Evolutionary conservation across 108 stramenopile genomes (phyloP).

Genomic region (Skeletonema grethae): DNA sequence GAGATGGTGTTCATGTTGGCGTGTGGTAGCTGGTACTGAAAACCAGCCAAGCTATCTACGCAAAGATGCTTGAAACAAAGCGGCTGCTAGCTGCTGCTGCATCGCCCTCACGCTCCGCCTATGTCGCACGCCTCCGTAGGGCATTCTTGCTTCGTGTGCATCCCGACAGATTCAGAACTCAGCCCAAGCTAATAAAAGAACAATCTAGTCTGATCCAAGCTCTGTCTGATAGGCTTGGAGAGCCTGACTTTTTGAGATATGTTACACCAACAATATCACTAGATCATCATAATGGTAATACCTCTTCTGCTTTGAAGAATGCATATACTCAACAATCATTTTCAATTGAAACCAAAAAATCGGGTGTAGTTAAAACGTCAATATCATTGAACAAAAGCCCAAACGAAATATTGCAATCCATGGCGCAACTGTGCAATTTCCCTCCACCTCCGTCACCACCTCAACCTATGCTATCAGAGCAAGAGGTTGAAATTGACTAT

Average conservation of each 20-base stretch:
- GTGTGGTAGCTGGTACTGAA: too few relatives aligned
- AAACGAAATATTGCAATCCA: slow-evolving; percentile 52
- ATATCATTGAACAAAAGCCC: slow-evolving; percentile 62
- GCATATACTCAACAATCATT: slow-evolving; percentile 30
- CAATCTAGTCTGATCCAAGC: slow-evolving; percentile 74
- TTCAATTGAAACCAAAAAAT: slow-evolving; percentile 59
- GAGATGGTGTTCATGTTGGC: too few relatives aligned
- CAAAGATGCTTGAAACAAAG: background rate
- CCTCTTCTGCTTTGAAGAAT: background rate
- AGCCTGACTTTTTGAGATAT: slow-evolving; percentile 63
- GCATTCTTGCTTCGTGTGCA: slow-evolving; percentile 84
- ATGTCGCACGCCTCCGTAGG: slow-evolving; percentile 67
- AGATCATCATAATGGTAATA: background rate
- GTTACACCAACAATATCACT: slow-evolving; percentile 8
- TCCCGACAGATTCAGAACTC: slow-evolving; percentile 79
- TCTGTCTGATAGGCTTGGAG: slow-evolving; percentile 53
- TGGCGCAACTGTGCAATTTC: slow-evolving; percentile 41
- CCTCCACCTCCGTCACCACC: slow-evolving; percentile 32
- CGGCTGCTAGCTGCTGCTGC: background rate
- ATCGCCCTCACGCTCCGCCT: slow-evolving; percentile 38
- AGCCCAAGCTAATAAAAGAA: slow-evolving; percentile 51
- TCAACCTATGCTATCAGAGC: background rate
- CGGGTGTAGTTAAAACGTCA: slow-evolving; percentile 20
- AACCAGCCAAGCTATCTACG: too few relatives aligned
- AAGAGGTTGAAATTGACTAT: background rate